Base-by-base conservation (phyloP, 192 early-diverging fungal species). In the Coemansia sp. region DNA sequence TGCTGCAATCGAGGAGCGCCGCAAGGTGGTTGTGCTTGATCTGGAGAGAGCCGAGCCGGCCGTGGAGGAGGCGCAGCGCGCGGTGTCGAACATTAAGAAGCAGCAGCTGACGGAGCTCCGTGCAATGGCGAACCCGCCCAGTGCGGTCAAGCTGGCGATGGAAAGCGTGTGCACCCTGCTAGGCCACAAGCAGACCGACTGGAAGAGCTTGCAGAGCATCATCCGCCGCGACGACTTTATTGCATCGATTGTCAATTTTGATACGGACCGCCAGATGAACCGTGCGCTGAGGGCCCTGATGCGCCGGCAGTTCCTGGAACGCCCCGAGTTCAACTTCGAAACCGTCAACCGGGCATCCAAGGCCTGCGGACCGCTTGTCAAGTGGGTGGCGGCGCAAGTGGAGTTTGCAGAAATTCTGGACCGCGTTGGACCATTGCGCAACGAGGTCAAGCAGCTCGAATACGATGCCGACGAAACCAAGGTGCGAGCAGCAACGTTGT, bases 371-470 rank as follows among this genome's bases (percentile, higher is more conserved):
- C 98, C 98, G 25, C 79, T 99, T 31, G 93, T 94, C 23, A 88
- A 96, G 76, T 99, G 98, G 98, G 98, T 93, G 0, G 87, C 91
- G 60, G 98, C 98, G 28, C 98, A 98, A 82, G 94, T 98, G 14
- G 87, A 85, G 48, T 99, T 87, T 61, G 85, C 92, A 14, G 88
- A 91, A 53, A 99, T 99, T 55, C 68, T 99, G 56, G 94, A 98
- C 73, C 84, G 87, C 48, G 89, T 99, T 36, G 98, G 93, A 17
- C 98, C 98, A 20, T 84, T 99, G 58, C 93, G 98, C 64, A 70
- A 86, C 10, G 98, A 99, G 84, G 93, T 99, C 10, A 67, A 84
- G 50, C 73, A 89, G 55, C 83, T 99, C 40, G 91, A 98, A 82
- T 53, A 42, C 25, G 84, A 84, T 50, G 95, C 96, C 0, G 85